These are phyloP conservation scores for Solanum sitiens DNA, from an alignment of 257 asterid species.

Conservation along the genomic window DNA sequence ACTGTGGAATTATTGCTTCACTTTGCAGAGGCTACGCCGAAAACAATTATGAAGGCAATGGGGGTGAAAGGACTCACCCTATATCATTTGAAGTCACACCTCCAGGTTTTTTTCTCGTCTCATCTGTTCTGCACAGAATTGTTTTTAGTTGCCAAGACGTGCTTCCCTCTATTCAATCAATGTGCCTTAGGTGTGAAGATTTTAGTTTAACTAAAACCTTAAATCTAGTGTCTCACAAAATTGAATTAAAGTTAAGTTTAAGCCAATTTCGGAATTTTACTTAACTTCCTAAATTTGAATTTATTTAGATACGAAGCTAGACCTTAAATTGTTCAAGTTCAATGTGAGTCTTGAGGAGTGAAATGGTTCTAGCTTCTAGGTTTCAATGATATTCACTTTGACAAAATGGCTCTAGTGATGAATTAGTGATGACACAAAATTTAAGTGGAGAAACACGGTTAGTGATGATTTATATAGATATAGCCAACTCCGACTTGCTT, in stretches of 20 bases:
- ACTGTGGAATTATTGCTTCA: background rate
- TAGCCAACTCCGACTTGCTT: background rate
- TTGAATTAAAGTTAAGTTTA: background rate
- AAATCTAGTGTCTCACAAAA: background rate
- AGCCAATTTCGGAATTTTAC: background rate
- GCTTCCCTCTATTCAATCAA: background rate
- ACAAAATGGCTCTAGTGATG: background rate
- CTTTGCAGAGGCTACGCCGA: conserved; percentile 84
- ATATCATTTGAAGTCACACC: conserved; percentile 93
- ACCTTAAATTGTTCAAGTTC: background rate
- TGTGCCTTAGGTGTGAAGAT: background rate
- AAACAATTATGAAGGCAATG: conserved; percentile 79
- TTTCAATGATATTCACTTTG: background rate
- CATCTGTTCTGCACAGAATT: background rate
- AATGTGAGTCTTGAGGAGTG: background rate
- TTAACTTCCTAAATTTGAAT: background rate
- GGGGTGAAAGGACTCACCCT: conserved; percentile 92
- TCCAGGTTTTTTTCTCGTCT: conserved; percentile 43
- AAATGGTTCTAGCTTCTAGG: background rate
- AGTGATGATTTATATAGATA: background rate
- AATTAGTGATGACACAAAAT: background rate
- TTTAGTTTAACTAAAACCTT: background rate
- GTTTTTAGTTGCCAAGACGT: background rate
- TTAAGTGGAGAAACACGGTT: background rate
- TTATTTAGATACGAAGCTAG: background rate